Percentiles rank a stretch among this genome's conserved stretches.
These are phyloP conservation scores for Linum usitatissimum DNA, from an alignment of 345 rosid genomes.

Conservation along the genomic window DNA sequence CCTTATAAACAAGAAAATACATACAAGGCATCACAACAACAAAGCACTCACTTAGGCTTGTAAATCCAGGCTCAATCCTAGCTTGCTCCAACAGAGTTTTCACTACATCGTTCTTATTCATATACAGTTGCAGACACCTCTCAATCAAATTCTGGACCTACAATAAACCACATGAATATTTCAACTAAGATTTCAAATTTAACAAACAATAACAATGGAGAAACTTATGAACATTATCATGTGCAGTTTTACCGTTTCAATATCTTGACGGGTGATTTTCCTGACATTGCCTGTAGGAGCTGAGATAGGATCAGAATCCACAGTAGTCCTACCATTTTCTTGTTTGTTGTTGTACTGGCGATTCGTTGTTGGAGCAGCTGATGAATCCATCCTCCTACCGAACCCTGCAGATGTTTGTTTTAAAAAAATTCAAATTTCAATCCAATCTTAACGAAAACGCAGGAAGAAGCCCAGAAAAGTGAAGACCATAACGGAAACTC, in stretches of 20 bases:
- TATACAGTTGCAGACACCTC: constrained; percentile 87
- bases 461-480: no score
- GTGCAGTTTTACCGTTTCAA: not conserved
- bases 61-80: constrained; percentile 93
- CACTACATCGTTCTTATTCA: constrained; percentile 90
- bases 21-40: not conserved
- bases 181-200: not conserved
- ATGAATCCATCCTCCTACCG: not conserved
- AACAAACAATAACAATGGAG: not conserved
- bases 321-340: not conserved
- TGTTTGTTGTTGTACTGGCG: not conserved
- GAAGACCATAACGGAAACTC: no score
- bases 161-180: constrained; percentile 7
- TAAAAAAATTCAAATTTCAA: not conserved
- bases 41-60: constrained; percentile 58
- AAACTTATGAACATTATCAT: not conserved
- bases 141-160: constrained; percentile 97
- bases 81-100: constrained; percentile 73
- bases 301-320: not conserved
- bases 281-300: not conserved
- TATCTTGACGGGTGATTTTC: not conserved
- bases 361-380: not conserved
- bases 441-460: not conserved
- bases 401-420: not conserved
- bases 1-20: not conserved